phyloP scores from a whole-genome alignment of 495 filamentous ascomycete species.

The Glonium stellatum region DNA sequence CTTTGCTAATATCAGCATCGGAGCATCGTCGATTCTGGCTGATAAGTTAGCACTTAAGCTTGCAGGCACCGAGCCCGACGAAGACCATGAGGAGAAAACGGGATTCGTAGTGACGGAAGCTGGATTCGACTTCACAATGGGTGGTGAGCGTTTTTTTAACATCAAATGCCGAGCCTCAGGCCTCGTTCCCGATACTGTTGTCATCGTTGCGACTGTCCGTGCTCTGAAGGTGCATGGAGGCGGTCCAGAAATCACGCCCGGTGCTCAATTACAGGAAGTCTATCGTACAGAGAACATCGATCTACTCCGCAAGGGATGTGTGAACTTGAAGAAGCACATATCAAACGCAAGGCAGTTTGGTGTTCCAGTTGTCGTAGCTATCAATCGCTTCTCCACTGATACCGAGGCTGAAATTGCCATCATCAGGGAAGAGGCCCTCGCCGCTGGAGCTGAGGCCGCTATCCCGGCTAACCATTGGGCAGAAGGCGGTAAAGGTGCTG shows the following conservation, averaged over 20 bases:
- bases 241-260: conserved; percentile 83
- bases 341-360: conserved; percentile 80
- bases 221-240: conserved; percentile 96
- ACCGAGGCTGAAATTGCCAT: conserved; percentile 86
- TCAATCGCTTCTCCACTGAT: conserved; percentile 93
- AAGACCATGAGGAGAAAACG: conserved; percentile 73
- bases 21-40: conserved; percentile 86
- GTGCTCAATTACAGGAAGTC: conserved; percentile 70
- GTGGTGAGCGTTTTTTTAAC: conserved; percentile 98
- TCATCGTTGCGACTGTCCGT: conserved; percentile 91
- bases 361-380: conserved; percentile 91
- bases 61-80: conserved; percentile 89
- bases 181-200: conserved; percentile 82
- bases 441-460: conserved; percentile 88
- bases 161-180: conserved; percentile 97
- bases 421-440: conserved; percentile 82
- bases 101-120: conserved; percentile 98
- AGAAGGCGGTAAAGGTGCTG: conserved; percentile 83
- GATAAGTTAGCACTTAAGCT: conserved; percentile 95
- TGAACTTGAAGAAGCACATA: conserved; percentile 93
- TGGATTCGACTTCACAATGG: conserved; percentile 99
- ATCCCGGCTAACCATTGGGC: conserved; percentile 96
- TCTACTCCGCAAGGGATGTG: conserved; percentile 76
- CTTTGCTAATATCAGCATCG: conserved; percentile 97
- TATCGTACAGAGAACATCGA: conserved; percentile 93